Conservation (phyloP, 148 eudicot genomes). For the Silene uniflora region DNA sequence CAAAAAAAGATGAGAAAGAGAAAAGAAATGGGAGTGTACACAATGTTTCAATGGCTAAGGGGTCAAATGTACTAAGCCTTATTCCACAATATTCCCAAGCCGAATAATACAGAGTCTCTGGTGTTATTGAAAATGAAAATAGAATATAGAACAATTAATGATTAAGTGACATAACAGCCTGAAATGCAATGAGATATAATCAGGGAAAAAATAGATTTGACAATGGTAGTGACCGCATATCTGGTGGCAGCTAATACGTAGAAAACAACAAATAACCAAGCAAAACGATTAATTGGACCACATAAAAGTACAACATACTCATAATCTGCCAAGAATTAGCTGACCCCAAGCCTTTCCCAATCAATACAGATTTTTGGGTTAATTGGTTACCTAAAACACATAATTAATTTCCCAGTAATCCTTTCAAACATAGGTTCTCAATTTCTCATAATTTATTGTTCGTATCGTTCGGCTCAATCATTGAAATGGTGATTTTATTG, state of each 20-base stretch:
- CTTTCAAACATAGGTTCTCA: no score
- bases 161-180: constrained; percentile 14
- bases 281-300: constrained; percentile 16
- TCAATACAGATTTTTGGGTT: constrained; percentile 1
- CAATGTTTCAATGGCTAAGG: no score
- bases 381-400: constrained; percentile 12
- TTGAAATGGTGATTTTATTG: no score
- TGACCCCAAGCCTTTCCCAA: constrained; percentile 13
- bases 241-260: neutral
- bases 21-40: no score
- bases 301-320: neutral
- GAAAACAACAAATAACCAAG: constrained; percentile 5
- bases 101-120: no score
- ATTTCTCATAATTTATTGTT: no score
- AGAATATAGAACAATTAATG: neutral
- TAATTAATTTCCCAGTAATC: no score
- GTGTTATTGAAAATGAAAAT: no score
- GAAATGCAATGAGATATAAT: neutral
- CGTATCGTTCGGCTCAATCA: no score
- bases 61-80: no score
- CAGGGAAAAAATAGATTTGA: neutral
- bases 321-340: constrained; percentile 10
- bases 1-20: no score
- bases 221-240: neutral
- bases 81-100: no score